phyloP scores from a whole-genome alignment of 257 asterid species.

The Thymus mandschuricus region DNA sequence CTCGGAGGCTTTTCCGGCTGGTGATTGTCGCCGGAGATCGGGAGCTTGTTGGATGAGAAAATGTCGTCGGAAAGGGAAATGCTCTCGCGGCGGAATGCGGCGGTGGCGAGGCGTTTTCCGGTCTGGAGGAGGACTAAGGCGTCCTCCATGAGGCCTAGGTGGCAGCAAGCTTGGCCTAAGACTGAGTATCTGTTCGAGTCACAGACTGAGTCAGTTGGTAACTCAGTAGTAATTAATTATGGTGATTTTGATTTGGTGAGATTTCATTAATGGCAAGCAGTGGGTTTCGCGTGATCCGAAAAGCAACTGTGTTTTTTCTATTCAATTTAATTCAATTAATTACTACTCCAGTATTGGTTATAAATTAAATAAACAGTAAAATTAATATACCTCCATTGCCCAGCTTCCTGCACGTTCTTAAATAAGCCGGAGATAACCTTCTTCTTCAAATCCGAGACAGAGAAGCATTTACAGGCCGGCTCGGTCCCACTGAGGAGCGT shows the following conservation, averaged over 20 bases:
- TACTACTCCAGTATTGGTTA: too few relatives aligned
- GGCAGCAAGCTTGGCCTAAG: slow-evolving; percentile 92
- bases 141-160: slow-evolving; percentile 91
- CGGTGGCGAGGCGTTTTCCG: slow-evolving; percentile 82
- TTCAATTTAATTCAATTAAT: too few relatives aligned
- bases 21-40: slow-evolving; percentile 42
- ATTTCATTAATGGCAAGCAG: slow-evolving; percentile 32
- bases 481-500: slow-evolving; percentile 57
- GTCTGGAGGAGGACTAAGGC: slow-evolving; percentile 88
- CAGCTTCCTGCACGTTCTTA: slow-evolving; percentile 64
- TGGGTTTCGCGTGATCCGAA: slow-evolving; percentile 47
- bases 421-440: slow-evolving; percentile 69
- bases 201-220: slow-evolving; percentile 5
- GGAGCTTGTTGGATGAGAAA: slow-evolving; percentile 52
- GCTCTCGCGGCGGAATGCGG: slow-evolving; percentile 70
- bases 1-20: slow-evolving; percentile 46
- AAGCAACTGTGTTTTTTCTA: slow-evolving; percentile 28
- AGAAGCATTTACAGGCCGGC: slow-evolving; percentile 62
- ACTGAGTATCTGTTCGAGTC: slow-evolving; percentile 56
- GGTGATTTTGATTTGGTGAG: slow-evolving; percentile 11
- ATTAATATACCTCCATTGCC: slow-evolving; percentile 74
- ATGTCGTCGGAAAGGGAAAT: slow-evolving; percentile 81
- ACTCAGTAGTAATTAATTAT: background rate
- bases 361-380: too few relatives aligned
- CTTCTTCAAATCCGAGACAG: slow-evolving; percentile 79